These are phyloP conservation scores for Neurospora hispaniola DNA, from an alignment of 495 filamentous ascomycete species.

Conservation along the genomic window DNA sequence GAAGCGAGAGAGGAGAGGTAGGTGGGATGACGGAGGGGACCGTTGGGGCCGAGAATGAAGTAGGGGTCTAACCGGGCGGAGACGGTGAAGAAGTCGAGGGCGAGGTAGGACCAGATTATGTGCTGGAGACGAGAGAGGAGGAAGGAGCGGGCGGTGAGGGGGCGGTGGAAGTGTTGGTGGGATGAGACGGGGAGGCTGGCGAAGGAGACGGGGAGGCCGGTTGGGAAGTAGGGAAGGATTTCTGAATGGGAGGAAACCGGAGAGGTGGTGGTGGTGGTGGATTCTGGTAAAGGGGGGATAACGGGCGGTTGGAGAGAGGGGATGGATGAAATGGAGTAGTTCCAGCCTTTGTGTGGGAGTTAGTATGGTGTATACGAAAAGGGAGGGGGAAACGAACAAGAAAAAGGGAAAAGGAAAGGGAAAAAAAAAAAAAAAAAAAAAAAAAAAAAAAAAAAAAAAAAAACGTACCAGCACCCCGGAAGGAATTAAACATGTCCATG, in stretches of 20 bases:
- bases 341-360: slow-evolving; percentile 47
- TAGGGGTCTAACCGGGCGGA: slow-evolving; percentile 65
- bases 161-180: slow-evolving; percentile 23
- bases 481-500: slow-evolving; percentile 54
- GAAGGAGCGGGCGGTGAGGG: slow-evolving; percentile 31
- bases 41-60: slow-evolving; percentile 45
- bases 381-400: neutral
- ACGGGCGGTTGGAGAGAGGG: slow-evolving; percentile 39
- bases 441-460: neutral
- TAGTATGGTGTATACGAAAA: too few species aligned
- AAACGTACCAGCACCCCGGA: slow-evolving; percentile 47
- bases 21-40: slow-evolving; percentile 7
- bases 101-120: slow-evolving; percentile 46
- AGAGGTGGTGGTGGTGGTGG: slow-evolving; percentile 1
- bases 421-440: neutral
- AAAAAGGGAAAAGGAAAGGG: too few species aligned
- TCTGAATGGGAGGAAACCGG: neutral
- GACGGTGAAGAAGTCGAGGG: slow-evolving; percentile 55
- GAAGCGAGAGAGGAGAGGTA: slow-evolving; percentile 24
- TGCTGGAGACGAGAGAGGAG: slow-evolving; percentile 35
- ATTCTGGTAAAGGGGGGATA: neutral
- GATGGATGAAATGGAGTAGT: slow-evolving; percentile 51
- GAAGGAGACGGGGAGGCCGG: neutral
- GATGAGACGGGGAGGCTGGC: too few species aligned
- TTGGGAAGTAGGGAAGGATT: neutral